A percentile compares a stretch with the other conserved stretches of the same genome.
Conservation (phyloP, 176 grass and related monocot species). For the Aechmea fasciata region DNA sequence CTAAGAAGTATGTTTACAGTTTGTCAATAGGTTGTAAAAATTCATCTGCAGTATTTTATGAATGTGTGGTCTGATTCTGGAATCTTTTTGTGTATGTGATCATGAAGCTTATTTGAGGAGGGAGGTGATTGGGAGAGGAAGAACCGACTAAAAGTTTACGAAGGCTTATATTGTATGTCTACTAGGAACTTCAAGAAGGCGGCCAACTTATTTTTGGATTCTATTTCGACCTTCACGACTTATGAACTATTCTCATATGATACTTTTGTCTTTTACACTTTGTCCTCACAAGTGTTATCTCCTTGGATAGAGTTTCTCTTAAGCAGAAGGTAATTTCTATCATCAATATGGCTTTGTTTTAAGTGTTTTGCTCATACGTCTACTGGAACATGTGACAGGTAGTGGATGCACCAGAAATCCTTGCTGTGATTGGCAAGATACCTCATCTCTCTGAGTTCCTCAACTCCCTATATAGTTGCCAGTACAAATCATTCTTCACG, state of each 20-base stretch:
- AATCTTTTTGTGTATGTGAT: conserved; percentile 7
- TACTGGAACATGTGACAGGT: conserved; percentile 43
- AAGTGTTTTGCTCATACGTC: background rate
- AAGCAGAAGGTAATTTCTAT: conserved; percentile 58
- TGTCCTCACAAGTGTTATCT: conserved; percentile 79
- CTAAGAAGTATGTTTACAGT: conserved; percentile 58
- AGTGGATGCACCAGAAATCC: conserved; percentile 92
- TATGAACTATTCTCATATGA: conserved; percentile 95
- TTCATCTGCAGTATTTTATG: background rate
- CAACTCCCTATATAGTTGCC: conserved; percentile 82
- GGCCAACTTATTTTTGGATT: conserved; percentile 88
- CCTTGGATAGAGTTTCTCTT: conserved; percentile 90
- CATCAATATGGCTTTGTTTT: background rate
- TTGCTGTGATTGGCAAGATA: conserved; percentile 87
- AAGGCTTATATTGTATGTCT: conserved; percentile 91
- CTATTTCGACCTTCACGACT: conserved; percentile 93
- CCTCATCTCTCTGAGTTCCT: conserved; percentile 92
- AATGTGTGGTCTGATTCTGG: background rate
- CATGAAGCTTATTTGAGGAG: conserved; percentile 79
- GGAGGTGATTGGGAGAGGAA: conserved; percentile 99
- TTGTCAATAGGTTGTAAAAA: background rate
- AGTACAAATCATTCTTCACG: conserved; percentile 95
- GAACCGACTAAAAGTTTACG: conserved; percentile 95
- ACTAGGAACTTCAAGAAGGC: conserved; percentile 94
- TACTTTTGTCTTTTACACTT: conserved; percentile 95